A percentile compares a stretch with the other conserved stretches of the same genome.
Evolutionary conservation across 768 basidiomycete genomes (phyloP).

Genomic region (Suillus placidus): DNA sequence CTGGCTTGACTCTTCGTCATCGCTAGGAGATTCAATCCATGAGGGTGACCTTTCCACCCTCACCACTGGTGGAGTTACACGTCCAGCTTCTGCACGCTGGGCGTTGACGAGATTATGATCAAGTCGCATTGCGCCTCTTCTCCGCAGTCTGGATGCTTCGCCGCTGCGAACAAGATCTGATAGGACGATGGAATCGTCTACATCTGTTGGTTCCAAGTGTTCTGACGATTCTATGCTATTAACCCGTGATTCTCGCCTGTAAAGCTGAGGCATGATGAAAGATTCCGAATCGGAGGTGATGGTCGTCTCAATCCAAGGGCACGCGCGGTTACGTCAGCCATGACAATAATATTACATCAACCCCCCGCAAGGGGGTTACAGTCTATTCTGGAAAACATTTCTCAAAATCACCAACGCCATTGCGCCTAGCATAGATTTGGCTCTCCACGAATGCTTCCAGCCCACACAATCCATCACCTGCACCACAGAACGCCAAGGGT

Average conservation of each 20-base stretch:
- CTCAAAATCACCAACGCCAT: conserved; percentile 63
- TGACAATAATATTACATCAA: not conserved
- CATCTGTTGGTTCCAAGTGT: conserved; percentile 43
- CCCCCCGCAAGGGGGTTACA: not conserved
- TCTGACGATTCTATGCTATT: conserved; percentile 18
- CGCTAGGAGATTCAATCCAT: conserved; percentile 36
- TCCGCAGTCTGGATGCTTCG: conserved; percentile 72
- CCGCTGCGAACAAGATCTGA: conserved; percentile 75
- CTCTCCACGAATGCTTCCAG: conserved; percentile 65
- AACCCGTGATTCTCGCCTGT: conserved; percentile 23
- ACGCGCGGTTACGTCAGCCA: conserved; percentile 9
- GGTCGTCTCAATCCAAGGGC: conserved; percentile 20
- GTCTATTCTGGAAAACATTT: conserved; percentile 6
- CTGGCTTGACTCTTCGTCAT: conserved; percentile 35
- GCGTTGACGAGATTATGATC: conserved; percentile 42
- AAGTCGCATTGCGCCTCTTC: conserved; percentile 71
- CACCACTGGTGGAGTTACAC: conserved; percentile 28
- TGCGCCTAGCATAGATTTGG: conserved; percentile 62
- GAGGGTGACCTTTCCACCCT: conserved; percentile 33
- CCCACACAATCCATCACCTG: conserved; percentile 57
- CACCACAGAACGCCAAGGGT: conserved; percentile 62
- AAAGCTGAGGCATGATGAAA: conserved; percentile 34
- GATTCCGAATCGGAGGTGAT: conserved; percentile 19
- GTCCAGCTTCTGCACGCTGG: conserved; percentile 33
- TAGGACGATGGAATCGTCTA: conserved; percentile 70